Percentiles rank a stretch among this genome's conserved stretches.
These are phyloP conservation scores for Dendrocalamus sinicus DNA, from an alignment of 176 grass and related monocot species.

Conservation along the genomic window DNA sequence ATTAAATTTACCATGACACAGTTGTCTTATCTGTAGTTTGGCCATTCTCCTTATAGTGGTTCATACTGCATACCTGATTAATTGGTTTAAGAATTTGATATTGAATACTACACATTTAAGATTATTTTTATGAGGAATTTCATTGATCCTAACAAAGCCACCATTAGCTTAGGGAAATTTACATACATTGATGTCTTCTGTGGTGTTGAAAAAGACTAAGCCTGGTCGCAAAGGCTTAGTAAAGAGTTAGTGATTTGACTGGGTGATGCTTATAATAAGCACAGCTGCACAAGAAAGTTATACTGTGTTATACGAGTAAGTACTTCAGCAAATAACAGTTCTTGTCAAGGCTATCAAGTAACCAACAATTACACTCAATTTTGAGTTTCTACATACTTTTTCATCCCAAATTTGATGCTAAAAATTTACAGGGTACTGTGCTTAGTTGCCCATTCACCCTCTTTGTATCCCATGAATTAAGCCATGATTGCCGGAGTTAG, in stretches of 20 bases:
- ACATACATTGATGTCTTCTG: neutral
- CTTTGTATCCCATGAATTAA: neutral
- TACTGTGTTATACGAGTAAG: neutral
- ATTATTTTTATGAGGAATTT: neutral
- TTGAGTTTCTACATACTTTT: neutral
- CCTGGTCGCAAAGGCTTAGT: neutral
- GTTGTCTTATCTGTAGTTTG: neutral
- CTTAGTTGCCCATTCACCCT: neutral
- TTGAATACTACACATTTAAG: neutral
- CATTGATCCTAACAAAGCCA: constrained; percentile 1
- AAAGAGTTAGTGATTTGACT: neutral
- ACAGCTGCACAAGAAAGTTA: constrained; percentile 8
- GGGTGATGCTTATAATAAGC: neutral
- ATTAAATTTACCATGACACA: neutral
- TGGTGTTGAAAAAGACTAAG: neutral
- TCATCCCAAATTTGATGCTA: neutral
- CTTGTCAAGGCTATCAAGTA: neutral
- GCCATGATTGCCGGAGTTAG: neutral
- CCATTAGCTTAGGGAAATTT: neutral
- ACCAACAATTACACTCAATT: neutral
- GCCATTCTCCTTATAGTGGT: neutral
- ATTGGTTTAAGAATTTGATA: constrained; percentile 21
- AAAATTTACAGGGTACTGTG: neutral
- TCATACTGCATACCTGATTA: neutral
- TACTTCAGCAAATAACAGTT: neutral